Evolutionary conservation across 768 basidiomycete genomes (phyloP), one percentile per base, ranked within the genome.

Genomic region (Suillus bovinus): DNA sequence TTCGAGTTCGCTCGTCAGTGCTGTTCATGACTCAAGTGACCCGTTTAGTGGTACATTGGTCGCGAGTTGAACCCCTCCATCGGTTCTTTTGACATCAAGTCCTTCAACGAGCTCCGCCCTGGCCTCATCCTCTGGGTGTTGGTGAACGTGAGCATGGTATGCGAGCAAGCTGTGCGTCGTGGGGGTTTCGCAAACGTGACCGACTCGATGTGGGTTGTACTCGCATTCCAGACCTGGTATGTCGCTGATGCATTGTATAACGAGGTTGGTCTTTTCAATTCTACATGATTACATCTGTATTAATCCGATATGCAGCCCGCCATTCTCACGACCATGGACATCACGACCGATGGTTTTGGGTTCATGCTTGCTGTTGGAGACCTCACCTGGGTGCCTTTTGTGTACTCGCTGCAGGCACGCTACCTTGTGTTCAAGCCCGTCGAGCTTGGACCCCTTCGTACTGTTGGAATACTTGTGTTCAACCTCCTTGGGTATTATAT

Each of bases 311-410:
- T 46, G 27, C 66, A 97, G 93, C 84, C 91, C 2, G 90, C 92
- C 11, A 83, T 99, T 66, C 82, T 99, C 61, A 96, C 93, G 1
- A 94, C 91, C 4, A 99, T 99, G 93, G 97, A 99, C 71, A 96
- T 99, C 71, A 96, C 90, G 4, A 92, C 91, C 13, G 97, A 99
- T 69, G 97, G 97, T 13, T 98, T 99, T 70, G 97, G 97, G 8
- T 98, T 95, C 83, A 99, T 99, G 97, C 89, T 99, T 33, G 78
- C 94, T 5, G 84, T 96, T 53, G 96, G 97, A 46, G 94, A 98
- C 71, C 84, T 98, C 33, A 77, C 87, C 22, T 98, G 93, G 91
- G 93, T 99, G 13, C 96, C 96, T 13, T 96, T 98, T 76, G 88
- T 87, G 17, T 99, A 98, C 77, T 87, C 87, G 34, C 86, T 98